Percentiles rank a stretch among this genome's conserved stretches.
Conservation (phyloP, 768 basidiomycete species). For the Rhizopogon salebrosus region DNA sequence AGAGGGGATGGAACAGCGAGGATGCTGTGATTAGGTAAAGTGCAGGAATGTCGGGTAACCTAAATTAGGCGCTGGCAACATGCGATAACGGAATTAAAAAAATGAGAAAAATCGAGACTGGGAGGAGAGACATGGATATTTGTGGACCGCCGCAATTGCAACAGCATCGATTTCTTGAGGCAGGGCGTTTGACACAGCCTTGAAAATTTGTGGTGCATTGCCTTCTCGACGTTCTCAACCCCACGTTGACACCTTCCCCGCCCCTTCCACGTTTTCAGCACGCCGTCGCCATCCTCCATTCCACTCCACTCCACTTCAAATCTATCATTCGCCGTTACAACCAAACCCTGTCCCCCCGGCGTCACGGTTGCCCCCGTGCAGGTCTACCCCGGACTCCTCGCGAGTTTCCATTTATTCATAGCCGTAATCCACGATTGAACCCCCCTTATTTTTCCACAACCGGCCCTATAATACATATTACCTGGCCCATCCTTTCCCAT, state of each 20-base stretch:
- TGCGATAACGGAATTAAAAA: too few species aligned
- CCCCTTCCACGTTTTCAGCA: slow-evolving; percentile 6
- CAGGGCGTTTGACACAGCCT: too few species aligned
- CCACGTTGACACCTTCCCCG: slow-evolving; percentile 19
- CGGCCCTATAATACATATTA: slow-evolving; percentile 9
- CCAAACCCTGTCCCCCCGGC: slow-evolving; percentile 14
- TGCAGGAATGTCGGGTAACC: too few species aligned
- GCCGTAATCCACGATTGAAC: too few species aligned
- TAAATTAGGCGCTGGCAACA: too few species aligned
- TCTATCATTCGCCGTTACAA: slow-evolving; percentile 9
- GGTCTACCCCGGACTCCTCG: slow-evolving; percentile 26
- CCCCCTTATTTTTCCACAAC: slow-evolving; percentile 16
- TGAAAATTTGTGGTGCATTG: slow-evolving; percentile 6
- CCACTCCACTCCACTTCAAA: slow-evolving; percentile 18
- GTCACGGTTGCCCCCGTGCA: too few species aligned
- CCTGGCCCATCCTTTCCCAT: not conserved
- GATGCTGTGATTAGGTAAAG: too few species aligned
- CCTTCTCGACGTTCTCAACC: slow-evolving; percentile 20
- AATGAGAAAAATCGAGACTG: too few species aligned
- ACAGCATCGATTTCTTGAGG: too few species aligned
- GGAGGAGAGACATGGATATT: too few species aligned
- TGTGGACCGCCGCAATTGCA: too few species aligned
- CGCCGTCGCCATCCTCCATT: not conserved
- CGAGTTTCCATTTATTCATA: not conserved
- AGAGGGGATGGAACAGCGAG: too few species aligned